A percentile compares a stretch with the other conserved stretches of the same genome.
Conservation (phyloP, 192 early-diverging fungal genomes). For the Dissophora globulifera region DNA sequence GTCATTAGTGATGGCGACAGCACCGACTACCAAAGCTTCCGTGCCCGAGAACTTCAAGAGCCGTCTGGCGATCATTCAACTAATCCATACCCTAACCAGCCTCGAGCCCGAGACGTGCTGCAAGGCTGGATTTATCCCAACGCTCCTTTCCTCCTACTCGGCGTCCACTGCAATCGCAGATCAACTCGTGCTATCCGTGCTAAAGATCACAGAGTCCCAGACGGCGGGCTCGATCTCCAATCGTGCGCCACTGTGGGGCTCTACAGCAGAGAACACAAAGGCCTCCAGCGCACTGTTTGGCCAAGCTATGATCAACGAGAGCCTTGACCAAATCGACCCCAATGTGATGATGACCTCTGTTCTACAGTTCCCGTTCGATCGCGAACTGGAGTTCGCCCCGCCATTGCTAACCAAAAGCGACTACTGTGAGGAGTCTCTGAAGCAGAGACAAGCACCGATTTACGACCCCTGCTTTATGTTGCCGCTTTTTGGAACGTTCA, state of each 20-base stretch:
- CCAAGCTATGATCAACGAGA: constrained; percentile 62
- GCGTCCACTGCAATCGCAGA: constrained; percentile 67
- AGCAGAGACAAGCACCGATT: constrained; percentile 34
- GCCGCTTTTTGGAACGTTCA: constrained; percentile 70
- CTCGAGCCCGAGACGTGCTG: constrained; percentile 62
- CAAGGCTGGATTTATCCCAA: constrained; percentile 59
- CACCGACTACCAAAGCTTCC: constrained; percentile 37
- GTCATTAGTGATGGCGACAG: constrained; percentile 34
- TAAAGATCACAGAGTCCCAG: constrained; percentile 65
- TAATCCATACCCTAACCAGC: constrained; percentile 63
- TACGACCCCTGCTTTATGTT: constrained; percentile 81
- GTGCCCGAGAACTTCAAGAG: constrained; percentile 42
- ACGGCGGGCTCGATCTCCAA: constrained; percentile 68
- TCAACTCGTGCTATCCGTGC: constrained; percentile 64
- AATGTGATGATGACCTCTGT: constrained; percentile 70
- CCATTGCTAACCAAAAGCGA: constrained; percentile 6
- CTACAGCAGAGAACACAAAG: constrained; percentile 53
- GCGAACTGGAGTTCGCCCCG: constrained; percentile 33
- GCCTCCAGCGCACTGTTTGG: constrained; percentile 44
- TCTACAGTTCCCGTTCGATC: constrained; percentile 62
- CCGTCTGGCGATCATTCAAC: constrained; percentile 57
- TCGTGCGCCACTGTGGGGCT: constrained; percentile 69
- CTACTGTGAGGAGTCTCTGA: constrained; percentile 18
- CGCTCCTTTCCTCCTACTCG: constrained; percentile 63
- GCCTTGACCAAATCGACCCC: constrained; percentile 70